These are phyloP conservation scores for Boehmeria nivea DNA, from an alignment of 306 rosid species.

Conservation along the genomic window DNA sequence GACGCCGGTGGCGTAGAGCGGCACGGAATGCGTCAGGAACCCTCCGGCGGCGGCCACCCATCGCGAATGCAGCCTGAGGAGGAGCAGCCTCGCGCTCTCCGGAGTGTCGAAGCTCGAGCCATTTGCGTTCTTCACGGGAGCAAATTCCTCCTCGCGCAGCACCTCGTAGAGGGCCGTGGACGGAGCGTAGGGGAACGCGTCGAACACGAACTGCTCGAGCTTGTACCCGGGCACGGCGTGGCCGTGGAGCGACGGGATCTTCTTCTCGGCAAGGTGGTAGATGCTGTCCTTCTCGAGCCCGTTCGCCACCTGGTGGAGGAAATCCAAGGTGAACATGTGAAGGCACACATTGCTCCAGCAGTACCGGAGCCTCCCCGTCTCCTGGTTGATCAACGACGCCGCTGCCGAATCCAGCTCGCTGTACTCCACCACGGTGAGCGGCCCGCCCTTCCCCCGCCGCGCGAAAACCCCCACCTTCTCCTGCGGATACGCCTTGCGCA, in stretches of 20 bases:
- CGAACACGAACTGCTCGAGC: conserved; percentile 93
- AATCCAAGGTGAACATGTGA: conserved; percentile 94
- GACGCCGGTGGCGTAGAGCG: conserved; percentile 90
- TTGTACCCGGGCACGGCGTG: conserved; percentile 65
- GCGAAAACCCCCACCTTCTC: conserved; percentile 98
- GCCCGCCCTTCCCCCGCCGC: conserved; percentile 94
- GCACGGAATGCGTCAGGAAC: conserved; percentile 96
- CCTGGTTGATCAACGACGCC: conserved; percentile 86
- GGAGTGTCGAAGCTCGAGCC: conserved; percentile 94
- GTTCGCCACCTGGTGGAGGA: conserved; percentile 93
- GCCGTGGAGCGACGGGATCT: conserved; percentile 84
- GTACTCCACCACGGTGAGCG: conserved; percentile 92
- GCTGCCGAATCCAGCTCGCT: conserved; percentile 74
- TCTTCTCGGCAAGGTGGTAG: conserved; percentile 95
- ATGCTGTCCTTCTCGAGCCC: conserved; percentile 98
- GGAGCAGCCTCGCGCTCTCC: conserved; percentile 88
- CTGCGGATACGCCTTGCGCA: conserved; percentile 98
- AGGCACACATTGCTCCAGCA: conserved; percentile 99
- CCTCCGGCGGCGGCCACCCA: conserved; percentile 99
- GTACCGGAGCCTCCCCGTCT: conserved; percentile 91
- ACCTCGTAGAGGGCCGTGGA: conserved; percentile 98
- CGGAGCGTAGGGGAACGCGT: conserved; percentile 96
- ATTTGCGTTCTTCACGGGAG: conserved; percentile 91
- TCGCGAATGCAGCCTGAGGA: conserved; percentile 93
- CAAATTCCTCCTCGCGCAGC: conserved; percentile 90